Percentiles rank a stretch among this genome's conserved stretches.
These are phyloP conservation scores for Cladophialophora psammophila DNA, from an alignment of 2,329 filamentous ascomycete species.

Conservation along the genomic window DNA sequence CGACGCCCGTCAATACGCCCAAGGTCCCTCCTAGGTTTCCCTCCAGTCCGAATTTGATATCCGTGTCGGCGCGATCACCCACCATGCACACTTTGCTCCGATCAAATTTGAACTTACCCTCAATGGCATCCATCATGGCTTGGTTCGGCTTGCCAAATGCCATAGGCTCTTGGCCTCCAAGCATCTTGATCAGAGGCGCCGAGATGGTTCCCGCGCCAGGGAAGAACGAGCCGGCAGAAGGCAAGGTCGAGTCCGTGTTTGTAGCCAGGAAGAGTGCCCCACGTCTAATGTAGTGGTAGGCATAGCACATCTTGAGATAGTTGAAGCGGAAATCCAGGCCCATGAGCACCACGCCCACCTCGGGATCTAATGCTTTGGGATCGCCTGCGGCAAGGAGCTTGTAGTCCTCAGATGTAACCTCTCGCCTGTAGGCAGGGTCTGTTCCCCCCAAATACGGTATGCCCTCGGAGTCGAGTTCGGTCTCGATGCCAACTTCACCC, in stretches of 20 bases:
- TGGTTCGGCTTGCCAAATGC: constrained; percentile 93
- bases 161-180: constrained; percentile 68
- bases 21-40: constrained; percentile 89
- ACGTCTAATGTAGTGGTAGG: constrained; percentile 80
- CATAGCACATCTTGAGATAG: constrained; percentile 88
- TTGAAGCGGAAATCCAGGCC: constrained; percentile 95
- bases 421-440: constrained; percentile 76
- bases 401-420: constrained; percentile 83
- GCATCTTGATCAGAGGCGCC: constrained; percentile 77
- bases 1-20: constrained; percentile 88
- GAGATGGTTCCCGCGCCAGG: constrained; percentile 87
- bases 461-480: constrained; percentile 81
- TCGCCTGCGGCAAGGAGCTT: constrained; percentile 73
- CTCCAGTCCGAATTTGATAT: constrained; percentile 94
- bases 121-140: constrained; percentile 99
- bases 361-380: constrained; percentile 77
- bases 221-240: constrained; percentile 81
- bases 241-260: constrained; percentile 89
- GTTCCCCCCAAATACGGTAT: constrained; percentile 86
- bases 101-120: constrained; percentile 92
- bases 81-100: constrained; percentile 90
- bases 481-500: constrained; percentile 89
- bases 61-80: constrained; percentile 90
- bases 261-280: constrained; percentile 91
- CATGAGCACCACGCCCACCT: constrained; percentile 87